Base-by-base conservation (phyloP, 2,329 filamentous ascomycete species). In the Neonectria faginata region DNA sequence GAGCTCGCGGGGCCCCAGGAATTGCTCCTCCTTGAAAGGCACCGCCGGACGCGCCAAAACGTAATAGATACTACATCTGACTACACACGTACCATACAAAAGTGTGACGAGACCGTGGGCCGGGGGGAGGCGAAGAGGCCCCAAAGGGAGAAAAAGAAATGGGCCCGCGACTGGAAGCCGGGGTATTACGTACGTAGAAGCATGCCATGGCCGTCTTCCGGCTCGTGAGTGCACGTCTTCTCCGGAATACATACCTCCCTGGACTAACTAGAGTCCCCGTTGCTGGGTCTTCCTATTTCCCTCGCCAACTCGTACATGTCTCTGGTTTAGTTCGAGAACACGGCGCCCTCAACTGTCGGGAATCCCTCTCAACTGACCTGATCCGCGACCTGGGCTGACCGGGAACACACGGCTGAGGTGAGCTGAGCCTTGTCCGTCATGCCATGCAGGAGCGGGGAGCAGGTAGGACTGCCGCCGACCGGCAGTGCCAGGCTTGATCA, bases 1-100 rank as follows among this genome's bases (percentile, higher is more conserved):
- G 55, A 63, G 42, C 67, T 71, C 70, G 67, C 69, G 71, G 71
- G 71, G 71, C 71, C 71, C 71, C 71, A 66, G 64, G 68, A 72
- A 69, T 56, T 50, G 29, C 33, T 62, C 44, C 42, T 54, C 41
- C 47, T 45, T 59, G 47, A 62, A 44, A 31, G 56, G 57, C 44
- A 47, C 20, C 39, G 41, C 16, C 14, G n/a, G 20, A 41, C 29
- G 53, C 62, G 58, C 58, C 61, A 65, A 73, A 73, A 73, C 71
- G 71, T 73, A 73, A 73, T 73, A 62, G 52, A 73, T 68, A 69
- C 63, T 62, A 72, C 68, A 20, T 50, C 51, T 45, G 27, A n/a
- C 48, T 57, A 47, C 53, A 44, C 57, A 57, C 41, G 59, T 42
- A 57, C 64, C 64, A 66, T 58, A 58, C 33, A 51, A 48, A 51